Percentiles rank a stretch among this genome's conserved stretches.
Conservation (phyloP, 805 yeast genomes). For the Yarrowia divulgata region DNA sequence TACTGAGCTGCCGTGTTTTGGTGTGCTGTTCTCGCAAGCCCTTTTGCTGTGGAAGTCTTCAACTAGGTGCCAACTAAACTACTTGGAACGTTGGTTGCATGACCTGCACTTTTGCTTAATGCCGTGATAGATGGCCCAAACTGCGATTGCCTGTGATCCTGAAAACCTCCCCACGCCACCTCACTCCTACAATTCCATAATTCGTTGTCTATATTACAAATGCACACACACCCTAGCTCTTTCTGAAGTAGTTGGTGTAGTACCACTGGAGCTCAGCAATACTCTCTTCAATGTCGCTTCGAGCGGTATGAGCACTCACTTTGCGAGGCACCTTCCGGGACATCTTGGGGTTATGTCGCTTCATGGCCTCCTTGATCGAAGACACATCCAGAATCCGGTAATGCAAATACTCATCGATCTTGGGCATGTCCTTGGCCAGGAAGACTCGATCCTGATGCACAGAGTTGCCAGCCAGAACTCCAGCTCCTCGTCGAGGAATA, state of each 20-base stretch:
- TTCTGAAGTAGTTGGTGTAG: slow-evolving; percentile 57
- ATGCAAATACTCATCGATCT: slow-evolving; percentile 61
- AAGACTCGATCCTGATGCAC: slow-evolving; percentile 91
- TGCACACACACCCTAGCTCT: background rate
- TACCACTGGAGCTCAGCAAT: slow-evolving; percentile 84
- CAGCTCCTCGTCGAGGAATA: slow-evolving; percentile 62
- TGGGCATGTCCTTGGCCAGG: slow-evolving; percentile 83
- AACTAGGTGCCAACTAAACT: too few relatives aligned
- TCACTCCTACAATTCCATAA: background rate
- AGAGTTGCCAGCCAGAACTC: slow-evolving; percentile 87
- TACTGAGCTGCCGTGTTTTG: too few relatives aligned
- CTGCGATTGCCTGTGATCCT: too few relatives aligned
- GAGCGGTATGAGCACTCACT: slow-evolving; percentile 81
- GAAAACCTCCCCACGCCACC: too few relatives aligned
- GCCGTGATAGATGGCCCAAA: too few relatives aligned
- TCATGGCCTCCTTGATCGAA: slow-evolving; percentile 79
- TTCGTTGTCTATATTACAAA: background rate
- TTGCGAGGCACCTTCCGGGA: slow-evolving; percentile 68
- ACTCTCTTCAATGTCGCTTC: slow-evolving; percentile 85
- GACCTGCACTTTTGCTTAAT: too few relatives aligned
- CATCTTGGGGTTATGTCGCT: slow-evolving; percentile 74
- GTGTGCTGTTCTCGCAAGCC: too few relatives aligned
- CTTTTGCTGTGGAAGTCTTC: too few relatives aligned
- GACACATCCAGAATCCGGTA: slow-evolving; percentile 92
- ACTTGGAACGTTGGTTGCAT: too few relatives aligned